Evolutionary conservation across 371 early-diverging fungal genomes (phyloP), one percentile per base, ranked within the genome.

Genomic region (Circinella umbellata): DNA sequence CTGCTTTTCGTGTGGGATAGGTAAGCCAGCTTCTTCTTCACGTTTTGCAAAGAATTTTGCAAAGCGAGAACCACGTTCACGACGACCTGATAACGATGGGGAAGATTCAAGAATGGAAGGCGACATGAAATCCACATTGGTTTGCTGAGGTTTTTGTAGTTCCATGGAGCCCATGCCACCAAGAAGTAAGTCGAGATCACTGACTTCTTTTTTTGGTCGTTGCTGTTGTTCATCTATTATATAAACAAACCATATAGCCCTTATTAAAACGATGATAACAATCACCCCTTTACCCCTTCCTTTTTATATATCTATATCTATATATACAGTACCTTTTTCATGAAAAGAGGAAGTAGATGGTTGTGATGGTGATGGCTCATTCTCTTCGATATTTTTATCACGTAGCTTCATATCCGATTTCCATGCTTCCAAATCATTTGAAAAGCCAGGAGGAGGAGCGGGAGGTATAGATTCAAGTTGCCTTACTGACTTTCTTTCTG

Each of bases 371-470:
- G 54, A 18, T 27, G 67, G 18, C 27, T 18, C 46, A 17, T 38
- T 67, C 27, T 42, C 64, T 20, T 59, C 66, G 4, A 54, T 36
- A 10, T 53, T 35, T n/a, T 79, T 72, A 51, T 90, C 87, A 55
- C 83, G 84, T 69, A 88, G 81, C 59, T 87, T 88, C 90, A 90
- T 88, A 54, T 79, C 81, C 4, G 83, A 79, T 68, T 89, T 90
- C 90, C 90, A 90, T 46, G 83, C 83, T 71, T 90, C 88, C 61
- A 90, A 74, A 64, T 90, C 89, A 47, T 71, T 72, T 35, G 65
- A 62, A 37, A 75, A 67, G 51, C 72, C 27, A 15, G 15, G 27
- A 17, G 46, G 18, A 7, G 57, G 57, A 5, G 57, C 57, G 1
- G 57, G 20, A 34, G 57, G 57, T 57, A 57, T 57, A 7, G 57